A percentile compares a stretch with the other conserved stretches of the same genome.
phyloP scores from a whole-genome alignment of 495 filamentous ascomycete species.

The Penicillium mononematosum region DNA sequence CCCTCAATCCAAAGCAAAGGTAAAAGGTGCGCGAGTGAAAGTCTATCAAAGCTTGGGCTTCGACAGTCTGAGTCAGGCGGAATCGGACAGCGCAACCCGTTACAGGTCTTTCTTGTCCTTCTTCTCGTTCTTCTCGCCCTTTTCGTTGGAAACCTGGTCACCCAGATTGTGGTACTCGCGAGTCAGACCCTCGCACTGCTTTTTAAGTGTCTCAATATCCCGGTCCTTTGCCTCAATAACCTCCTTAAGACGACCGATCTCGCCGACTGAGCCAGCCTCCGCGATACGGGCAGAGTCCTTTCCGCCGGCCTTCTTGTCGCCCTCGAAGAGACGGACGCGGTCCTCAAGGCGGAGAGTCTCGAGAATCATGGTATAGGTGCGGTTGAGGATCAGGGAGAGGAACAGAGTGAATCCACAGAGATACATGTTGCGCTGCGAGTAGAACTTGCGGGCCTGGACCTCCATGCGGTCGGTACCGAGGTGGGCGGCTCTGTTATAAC shows the following conservation, averaged over 20 bases:
- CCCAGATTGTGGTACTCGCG: constrained; percentile 81
- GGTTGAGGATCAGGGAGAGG: constrained; percentile 97
- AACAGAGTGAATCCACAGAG: constrained; percentile 99
- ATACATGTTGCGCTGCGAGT: constrained; percentile 99
- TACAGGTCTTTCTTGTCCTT: constrained; percentile 78
- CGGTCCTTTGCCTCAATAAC: constrained; percentile 69
- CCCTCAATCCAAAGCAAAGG: neutral
- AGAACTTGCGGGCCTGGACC: constrained; percentile 98
- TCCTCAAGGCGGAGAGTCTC: constrained; percentile 92
- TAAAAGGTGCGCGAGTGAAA: neutral
- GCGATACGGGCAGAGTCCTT: constrained; percentile 65
- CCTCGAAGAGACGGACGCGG: constrained; percentile 82
- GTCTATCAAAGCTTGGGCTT: neutral
- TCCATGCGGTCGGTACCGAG: constrained; percentile 92
- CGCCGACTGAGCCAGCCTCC: constrained; percentile 68
- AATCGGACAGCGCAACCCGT: constrained; percentile 8
- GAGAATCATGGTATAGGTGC: constrained; percentile 96
- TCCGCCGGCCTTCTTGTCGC: constrained; percentile 67
- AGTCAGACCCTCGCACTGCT: constrained; percentile 73
- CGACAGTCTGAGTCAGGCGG: neutral
- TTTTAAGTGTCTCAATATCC: constrained; percentile 78
- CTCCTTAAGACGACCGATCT: constrained; percentile 70
- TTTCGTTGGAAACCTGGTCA: constrained; percentile 64
- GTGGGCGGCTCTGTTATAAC: constrained; percentile 56
- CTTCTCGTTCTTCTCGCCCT: constrained; percentile 56